Conservation (phyloP, 2,329 filamentous ascomycete genomes). For the Fusarium clavum region DNA sequence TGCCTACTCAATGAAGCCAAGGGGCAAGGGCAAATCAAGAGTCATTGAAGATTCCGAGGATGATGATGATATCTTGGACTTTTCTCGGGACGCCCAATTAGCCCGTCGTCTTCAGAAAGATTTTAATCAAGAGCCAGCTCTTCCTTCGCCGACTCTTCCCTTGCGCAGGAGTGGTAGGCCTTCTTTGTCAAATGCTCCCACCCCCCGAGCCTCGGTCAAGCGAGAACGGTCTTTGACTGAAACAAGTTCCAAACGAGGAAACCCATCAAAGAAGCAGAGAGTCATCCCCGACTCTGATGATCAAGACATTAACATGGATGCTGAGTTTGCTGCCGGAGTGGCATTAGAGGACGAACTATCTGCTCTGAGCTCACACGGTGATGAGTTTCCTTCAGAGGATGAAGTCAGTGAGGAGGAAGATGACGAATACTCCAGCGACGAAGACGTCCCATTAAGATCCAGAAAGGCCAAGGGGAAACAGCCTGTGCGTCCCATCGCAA, state of each 20-base stretch:
- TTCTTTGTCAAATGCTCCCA: constrained; percentile 11
- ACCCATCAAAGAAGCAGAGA: constrained; percentile 48
- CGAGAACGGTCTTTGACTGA: constrained; percentile 43
- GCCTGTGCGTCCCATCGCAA: neutral
- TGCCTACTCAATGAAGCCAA: constrained; percentile 62
- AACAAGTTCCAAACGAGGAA: constrained; percentile 30
- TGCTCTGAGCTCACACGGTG: constrained; percentile 22
- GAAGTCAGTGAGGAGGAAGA: constrained; percentile 34
- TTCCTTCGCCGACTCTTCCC: constrained; percentile 10
- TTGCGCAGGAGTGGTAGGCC: constrained; percentile 31
- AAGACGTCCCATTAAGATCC: constrained; percentile 42
- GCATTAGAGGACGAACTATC: constrained; percentile 31
- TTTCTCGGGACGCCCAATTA: constrained; percentile 46
- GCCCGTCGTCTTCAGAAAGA: constrained; percentile 54
- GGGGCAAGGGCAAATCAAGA: constrained; percentile 55
- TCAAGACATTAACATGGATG: constrained; percentile 49
- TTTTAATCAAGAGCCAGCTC: constrained; percentile 31
- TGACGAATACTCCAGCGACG: constrained; percentile 44
- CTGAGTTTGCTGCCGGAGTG: constrained; percentile 47
- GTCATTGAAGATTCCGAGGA: constrained; percentile 58
- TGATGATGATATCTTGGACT: constrained; percentile 48
- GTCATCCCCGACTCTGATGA: constrained; percentile 50
- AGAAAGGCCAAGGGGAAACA: constrained; percentile 21
- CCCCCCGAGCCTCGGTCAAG: constrained; percentile 37
- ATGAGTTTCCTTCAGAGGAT: constrained; percentile 34